These are phyloP conservation scores for Metschnikowia orientalis DNA, from an alignment of 805 yeast genomes.

Conservation along the genomic window DNA sequence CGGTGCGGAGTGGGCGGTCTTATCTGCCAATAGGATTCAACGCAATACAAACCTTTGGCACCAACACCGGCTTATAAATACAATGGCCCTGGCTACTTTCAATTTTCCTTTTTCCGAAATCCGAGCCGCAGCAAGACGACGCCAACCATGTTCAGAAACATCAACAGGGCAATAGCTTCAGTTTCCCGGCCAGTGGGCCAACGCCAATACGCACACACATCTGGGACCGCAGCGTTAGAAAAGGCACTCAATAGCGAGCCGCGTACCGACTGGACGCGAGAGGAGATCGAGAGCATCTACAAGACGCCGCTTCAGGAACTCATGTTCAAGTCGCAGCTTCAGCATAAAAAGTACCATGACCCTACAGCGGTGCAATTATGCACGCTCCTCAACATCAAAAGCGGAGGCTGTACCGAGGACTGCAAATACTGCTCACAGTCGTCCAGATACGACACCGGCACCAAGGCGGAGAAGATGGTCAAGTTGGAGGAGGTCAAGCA, in stretches of 20 bases:
- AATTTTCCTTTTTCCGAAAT: too few species aligned
- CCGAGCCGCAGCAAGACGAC: too few species aligned
- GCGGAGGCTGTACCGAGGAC: constrained; percentile 81
- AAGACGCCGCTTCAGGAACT: constrained; percentile 63
- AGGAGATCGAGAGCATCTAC: constrained; percentile 57
- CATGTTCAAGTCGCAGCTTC: constrained; percentile 54
- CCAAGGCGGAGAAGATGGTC: constrained; percentile 64
- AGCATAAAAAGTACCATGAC: constrained; percentile 64
- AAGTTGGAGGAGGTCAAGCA: constrained; percentile 56
- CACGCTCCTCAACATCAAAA: constrained; percentile 67
- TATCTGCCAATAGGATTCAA: constrained; percentile 1
- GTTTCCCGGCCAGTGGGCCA: too few species aligned
- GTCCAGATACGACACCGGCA: constrained; percentile 61
- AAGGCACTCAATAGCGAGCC: constrained; percentile 11
- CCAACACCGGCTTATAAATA: too few species aligned
- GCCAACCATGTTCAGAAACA: too few species aligned
- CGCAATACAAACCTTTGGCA: too few species aligned
- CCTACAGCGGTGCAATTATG: constrained; percentile 71
- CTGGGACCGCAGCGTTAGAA: constrained; percentile 1
- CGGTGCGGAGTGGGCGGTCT: background rate
- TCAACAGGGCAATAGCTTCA: too few species aligned
- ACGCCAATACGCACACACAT: background rate
- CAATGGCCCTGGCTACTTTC: too few species aligned
- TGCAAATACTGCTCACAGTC: constrained; percentile 82
- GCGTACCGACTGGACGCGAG: constrained; percentile 51